These are phyloP conservation scores for Fusarium nygamai DNA, from an alignment of 2,329 filamentous ascomycete species.

Conservation along the genomic window DNA sequence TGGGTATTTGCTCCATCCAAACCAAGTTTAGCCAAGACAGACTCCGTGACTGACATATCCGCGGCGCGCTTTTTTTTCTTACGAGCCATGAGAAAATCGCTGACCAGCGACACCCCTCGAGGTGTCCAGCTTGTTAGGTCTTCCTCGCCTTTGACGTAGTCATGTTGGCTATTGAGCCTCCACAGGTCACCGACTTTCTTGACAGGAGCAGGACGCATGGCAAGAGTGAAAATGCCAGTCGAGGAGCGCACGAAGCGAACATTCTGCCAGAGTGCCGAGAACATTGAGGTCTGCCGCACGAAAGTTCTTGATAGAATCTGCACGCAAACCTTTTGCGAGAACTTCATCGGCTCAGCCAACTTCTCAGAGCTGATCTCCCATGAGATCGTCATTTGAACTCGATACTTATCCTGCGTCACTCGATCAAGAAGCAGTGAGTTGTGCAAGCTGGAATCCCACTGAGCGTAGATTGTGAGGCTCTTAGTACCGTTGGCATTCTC, in stretches of 20 bases:
- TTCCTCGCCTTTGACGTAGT: constrained; percentile 97
- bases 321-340: constrained; percentile 80
- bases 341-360: constrained; percentile 87
- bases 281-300: constrained; percentile 86
- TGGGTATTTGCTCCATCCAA: constrained; percentile 54
- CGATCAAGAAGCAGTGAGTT: constrained; percentile 93
- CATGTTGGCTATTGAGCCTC: constrained; percentile 93
- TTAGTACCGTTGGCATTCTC: constrained; percentile 91
- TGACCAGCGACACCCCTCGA: constrained; percentile 88
- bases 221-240: constrained; percentile 85
- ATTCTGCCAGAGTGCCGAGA: constrained; percentile 86
- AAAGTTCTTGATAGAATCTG: constrained; percentile 88
- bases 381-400: constrained; percentile 84
- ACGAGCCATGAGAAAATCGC: constrained; percentile 81
- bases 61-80: constrained; percentile 78
- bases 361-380: constrained; percentile 89
- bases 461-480: constrained; percentile 85
- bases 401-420: constrained; percentile 90
- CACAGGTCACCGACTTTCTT: constrained; percentile 93
- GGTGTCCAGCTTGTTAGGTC: constrained; percentile 85
- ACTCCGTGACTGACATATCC: constrained; percentile 81
- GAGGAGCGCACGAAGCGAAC: constrained; percentile 88
- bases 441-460: constrained; percentile 97
- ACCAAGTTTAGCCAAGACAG: constrained; percentile 69
- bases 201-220: constrained; percentile 86